Percentiles rank a stretch among this genome's conserved stretches.
phyloP scores from a whole-genome alignment of 352 stramenopile genomes.

The Blastocystis sp. region DNA sequence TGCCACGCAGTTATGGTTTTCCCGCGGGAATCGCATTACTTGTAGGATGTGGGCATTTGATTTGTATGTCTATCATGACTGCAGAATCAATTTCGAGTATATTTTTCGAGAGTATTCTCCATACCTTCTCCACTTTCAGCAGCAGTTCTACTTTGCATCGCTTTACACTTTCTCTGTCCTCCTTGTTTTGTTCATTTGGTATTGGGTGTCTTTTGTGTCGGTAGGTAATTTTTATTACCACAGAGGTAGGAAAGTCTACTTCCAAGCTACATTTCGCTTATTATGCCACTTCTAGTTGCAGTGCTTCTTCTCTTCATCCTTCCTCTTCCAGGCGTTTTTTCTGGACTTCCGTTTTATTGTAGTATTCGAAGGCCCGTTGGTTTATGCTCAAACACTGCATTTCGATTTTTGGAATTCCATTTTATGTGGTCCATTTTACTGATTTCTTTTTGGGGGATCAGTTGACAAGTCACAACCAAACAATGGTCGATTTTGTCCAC shows the following conservation, averaged over 20 bases:
- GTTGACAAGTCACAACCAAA: constrained; percentile 52
- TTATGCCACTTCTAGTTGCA: neutral
- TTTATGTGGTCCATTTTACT: constrained; percentile 42
- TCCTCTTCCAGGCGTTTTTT: neutral
- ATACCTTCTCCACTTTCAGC: constrained; percentile 46
- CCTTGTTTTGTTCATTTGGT: constrained; percentile 39
- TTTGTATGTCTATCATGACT: constrained; percentile 51
- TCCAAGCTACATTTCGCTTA: neutral
- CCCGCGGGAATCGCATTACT: neutral
- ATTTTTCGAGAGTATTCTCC: constrained; percentile 51
- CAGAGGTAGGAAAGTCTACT: neutral
- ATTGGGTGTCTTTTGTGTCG: neutral
- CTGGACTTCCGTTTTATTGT: neutral
- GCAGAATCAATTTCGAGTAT: constrained; percentile 51
- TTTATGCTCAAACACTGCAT: constrained; percentile 17
- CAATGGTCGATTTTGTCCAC: constrained; percentile 33
- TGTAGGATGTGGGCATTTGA: constrained; percentile 59
- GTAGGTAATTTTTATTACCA: neutral
- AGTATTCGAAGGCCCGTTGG: neutral
- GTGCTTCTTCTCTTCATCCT: neutral
- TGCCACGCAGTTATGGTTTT: constrained; percentile 11
- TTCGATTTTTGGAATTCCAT: neutral
- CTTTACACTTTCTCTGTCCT: neutral
- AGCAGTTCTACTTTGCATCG: constrained; percentile 29
- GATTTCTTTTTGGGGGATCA: constrained; percentile 58